Evolutionary conservation across 805 yeast genomes (phyloP).

Genomic region (Suhomyces sp.): DNA sequence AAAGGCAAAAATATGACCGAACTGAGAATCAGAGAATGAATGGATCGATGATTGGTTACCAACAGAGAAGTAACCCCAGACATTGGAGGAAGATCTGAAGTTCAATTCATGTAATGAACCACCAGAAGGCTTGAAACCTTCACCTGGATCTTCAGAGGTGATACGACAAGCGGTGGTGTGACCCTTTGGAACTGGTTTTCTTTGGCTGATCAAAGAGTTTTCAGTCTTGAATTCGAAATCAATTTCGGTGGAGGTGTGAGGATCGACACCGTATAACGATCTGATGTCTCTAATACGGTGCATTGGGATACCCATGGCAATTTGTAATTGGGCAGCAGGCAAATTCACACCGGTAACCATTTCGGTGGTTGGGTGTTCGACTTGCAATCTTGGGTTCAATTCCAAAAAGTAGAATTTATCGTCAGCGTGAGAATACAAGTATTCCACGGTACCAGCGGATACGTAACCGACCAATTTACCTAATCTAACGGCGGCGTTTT

Average conservation of each 20-base stretch:
- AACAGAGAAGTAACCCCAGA: slow-evolving; percentile 99
- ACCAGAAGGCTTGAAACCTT: slow-evolving; percentile 98
- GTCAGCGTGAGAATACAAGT: slow-evolving; percentile 89
- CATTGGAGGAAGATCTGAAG: slow-evolving; percentile 94
- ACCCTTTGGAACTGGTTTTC: slow-evolving; percentile 94
- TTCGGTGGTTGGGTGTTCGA: slow-evolving; percentile 99
- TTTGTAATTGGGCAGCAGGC: slow-evolving; percentile 97
- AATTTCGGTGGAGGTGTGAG: slow-evolving; percentile 83
- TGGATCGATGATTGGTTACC: slow-evolving; percentile 96
- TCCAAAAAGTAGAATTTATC: slow-evolving; percentile 95
- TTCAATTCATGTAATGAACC: slow-evolving; percentile 95
- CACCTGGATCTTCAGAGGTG: slow-evolving; percentile 98
- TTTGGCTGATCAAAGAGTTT: slow-evolving; percentile 70
- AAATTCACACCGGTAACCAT: slow-evolving; percentile 98
- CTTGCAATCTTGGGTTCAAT: slow-evolving; percentile 97
- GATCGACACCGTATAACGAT: slow-evolving; percentile 90
- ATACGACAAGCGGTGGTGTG: slow-evolving; percentile 99
- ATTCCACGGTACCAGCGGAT: slow-evolving; percentile 98
- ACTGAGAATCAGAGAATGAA: slow-evolving; percentile 96
- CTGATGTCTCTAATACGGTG: slow-evolving; percentile 93
- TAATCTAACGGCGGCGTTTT: slow-evolving; percentile 93
- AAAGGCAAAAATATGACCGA: slow-evolving; percentile 98
- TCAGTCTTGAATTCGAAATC: slow-evolving; percentile 85
- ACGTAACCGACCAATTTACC: slow-evolving; percentile 98
- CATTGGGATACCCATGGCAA: slow-evolving; percentile 99